Evolutionary conservation across 352 stramenopile genomes (phyloP), one percentile per base, ranked within the genome.

Genomic region (Globisporangium nodosum): DNA sequence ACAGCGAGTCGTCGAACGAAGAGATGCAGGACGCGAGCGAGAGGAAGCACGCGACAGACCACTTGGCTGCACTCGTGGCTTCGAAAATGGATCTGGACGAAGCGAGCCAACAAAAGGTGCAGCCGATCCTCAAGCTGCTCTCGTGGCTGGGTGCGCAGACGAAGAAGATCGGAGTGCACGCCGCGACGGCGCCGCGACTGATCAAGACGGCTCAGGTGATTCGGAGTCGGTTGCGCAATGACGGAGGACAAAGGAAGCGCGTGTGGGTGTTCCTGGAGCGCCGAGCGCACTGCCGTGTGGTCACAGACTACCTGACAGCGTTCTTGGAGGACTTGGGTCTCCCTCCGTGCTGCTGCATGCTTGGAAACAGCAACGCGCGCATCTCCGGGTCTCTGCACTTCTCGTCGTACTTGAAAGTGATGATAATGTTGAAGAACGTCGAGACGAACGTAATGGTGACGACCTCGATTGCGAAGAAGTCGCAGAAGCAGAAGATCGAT

Each of bases 211-310:
- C 73, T 0, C 56, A 74, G 8, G 60, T 93, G 6, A 63, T 88
- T 27, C 66, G 69, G 1, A 81, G 66, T 49, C 74, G 70, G 18
- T 73, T 92, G 18, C 51, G 56, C 6, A 82, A 84, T 13, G n/a
- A 11, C 60, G 60, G 49, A 20, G 40, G 52, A 0, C 65, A 61
- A 20, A 47, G 60, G 11, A 50, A 78, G 27, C 65, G 68, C 42
- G 68, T 62, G 15, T 83, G 85, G 85, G 71, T 95, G 0, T 93
- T 93, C 66, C 58, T 95, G 5, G 59, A 90, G 59, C 73, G 85
- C 9, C 74, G 85, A 7, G 80, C 69, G 27, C 74, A 95, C 58
- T 87, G 72, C 35, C 80, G 70, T 2, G 76, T 95, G 8, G 74
- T 92, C 20, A 76, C 83, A 2, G 83, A 95, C 52, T 95, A 91